Base-by-base conservation (phyloP, 306 rosid genomes). In the Malus asiatica region DNA sequence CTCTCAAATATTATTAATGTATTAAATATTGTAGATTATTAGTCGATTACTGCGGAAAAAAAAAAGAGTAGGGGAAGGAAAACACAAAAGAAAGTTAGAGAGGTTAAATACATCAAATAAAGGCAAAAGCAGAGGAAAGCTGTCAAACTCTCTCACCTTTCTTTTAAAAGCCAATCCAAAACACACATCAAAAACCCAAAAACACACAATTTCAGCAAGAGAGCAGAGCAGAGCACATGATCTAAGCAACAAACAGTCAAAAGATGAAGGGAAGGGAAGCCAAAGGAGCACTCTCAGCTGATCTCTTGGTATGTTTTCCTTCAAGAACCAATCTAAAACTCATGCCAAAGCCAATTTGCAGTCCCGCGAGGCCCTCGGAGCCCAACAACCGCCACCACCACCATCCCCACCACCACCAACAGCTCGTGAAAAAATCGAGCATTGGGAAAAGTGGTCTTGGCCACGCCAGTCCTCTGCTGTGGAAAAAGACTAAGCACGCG, bases 231-330 rank as follows among this genome's bases (percentile, higher is more conserved):
- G 45, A 77, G 77, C 80, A 51, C 84, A 57, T 77, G 86, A 85
- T 86, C 89, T 73, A 66, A 45, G 48, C 65, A 70, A 19, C 27
- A 23, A 13, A 48, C 19, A 38, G 67, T 72, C 40, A 33, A 25
- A 15, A 19, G 64, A 87, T 90, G 84, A 92, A 82, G 53, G 73
- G 80, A 76, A 88, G 90, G 87, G 89, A 85, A 23, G 59, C 83
- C 61, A 95, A 92, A 78, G 61, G 77, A 67, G 83, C 86, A 63
- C 81, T 86, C 27, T 86, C 98, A 11, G 80, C 98, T 15, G 97
- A 95, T 86, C 79, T 95, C 1, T 78, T 95, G 30, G 97, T 95
- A 15, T 95, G 98, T 77, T 95, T 95, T 52, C 98, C 98, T 57
- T 86, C 97, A 29, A 82, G 98, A 22, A 83, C 97, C 59, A 91